Evolutionary conservation across 2,329 filamentous ascomycete species (phyloP).

Genomic region (Trichoderma atroviride): DNA sequence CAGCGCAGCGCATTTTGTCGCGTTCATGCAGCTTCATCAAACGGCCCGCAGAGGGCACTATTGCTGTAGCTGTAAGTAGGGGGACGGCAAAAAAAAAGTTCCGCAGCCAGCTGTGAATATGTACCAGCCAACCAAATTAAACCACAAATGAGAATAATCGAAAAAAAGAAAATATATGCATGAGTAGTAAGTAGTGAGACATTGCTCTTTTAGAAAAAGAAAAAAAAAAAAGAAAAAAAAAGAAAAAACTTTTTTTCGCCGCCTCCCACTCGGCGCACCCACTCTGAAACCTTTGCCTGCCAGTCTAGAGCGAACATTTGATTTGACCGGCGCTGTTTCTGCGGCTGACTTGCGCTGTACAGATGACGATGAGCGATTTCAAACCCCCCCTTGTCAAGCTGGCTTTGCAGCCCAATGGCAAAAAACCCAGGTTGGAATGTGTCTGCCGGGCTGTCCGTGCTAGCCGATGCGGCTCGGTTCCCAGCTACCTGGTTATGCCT

Average conservation of each 20-base stretch:
- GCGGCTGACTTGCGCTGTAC: neutral
- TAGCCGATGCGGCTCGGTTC: constrained; percentile 26
- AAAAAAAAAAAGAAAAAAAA: too few relatives aligned
- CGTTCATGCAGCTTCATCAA: constrained; percentile 14
- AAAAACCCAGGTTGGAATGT: constrained; percentile 14
- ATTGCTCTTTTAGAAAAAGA: neutral
- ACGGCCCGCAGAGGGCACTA: neutral
- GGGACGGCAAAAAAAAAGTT: neutral
- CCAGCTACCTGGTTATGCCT: constrained; percentile 25
- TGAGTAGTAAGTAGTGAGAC: neutral
- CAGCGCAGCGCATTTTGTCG: neutral
- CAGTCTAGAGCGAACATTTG: neutral
- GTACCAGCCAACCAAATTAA: neutral
- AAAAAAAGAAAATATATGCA: neutral
- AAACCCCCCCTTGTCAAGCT: constrained; percentile 18
- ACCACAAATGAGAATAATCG: neutral
- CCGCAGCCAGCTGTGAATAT: neutral
- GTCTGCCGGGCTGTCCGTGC: constrained; percentile 25
- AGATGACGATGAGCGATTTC: constrained; percentile 21
- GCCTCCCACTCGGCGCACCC: constrained; percentile 19
- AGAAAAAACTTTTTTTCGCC: neutral
- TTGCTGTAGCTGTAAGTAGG: neutral
- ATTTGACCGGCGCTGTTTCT: neutral
- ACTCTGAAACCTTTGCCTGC: constrained; percentile 8
- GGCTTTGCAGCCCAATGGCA: constrained; percentile 5